These are phyloP conservation scores for Fraxinus floribunda DNA, from an alignment of 305 asterid genomes.

Conservation along the genomic window DNA sequence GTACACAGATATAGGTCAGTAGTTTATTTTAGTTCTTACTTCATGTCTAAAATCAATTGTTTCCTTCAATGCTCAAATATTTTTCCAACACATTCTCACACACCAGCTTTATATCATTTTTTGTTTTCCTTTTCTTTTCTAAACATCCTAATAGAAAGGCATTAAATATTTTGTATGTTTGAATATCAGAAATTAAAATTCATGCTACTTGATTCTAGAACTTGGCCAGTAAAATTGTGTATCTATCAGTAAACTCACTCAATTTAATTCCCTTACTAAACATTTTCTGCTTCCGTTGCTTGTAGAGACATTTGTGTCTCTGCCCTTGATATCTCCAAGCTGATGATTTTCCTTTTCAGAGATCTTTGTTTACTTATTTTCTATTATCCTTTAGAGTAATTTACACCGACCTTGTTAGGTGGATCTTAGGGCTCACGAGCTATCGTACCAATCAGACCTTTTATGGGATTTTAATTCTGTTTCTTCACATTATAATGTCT, in stretches of 20 bases:
- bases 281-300: background rate
- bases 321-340: slow-evolving; percentile 3
- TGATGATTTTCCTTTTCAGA: background rate
- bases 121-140: background rate
- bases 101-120: background rate
- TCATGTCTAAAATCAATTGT: background rate
- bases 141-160: background rate
- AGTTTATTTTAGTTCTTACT: background rate
- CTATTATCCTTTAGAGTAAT: background rate
- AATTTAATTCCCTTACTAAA: slow-evolving; percentile 4
- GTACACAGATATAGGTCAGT: background rate
- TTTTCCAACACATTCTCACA: background rate
- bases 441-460: background rate
- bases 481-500: background rate
- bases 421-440: background rate
- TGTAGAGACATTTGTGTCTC: background rate
- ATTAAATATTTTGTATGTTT: background rate
- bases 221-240: background rate
- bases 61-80: slow-evolving; percentile 3
- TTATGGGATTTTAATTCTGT: background rate
- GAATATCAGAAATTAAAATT: background rate
- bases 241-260: background rate
- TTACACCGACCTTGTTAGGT: slow-evolving; percentile 4
- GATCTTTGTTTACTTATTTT: background rate
- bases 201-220: background rate